Conservation (phyloP, 495 filamentous ascomycete genomes). For the Aspergillus indologenus region DNA sequence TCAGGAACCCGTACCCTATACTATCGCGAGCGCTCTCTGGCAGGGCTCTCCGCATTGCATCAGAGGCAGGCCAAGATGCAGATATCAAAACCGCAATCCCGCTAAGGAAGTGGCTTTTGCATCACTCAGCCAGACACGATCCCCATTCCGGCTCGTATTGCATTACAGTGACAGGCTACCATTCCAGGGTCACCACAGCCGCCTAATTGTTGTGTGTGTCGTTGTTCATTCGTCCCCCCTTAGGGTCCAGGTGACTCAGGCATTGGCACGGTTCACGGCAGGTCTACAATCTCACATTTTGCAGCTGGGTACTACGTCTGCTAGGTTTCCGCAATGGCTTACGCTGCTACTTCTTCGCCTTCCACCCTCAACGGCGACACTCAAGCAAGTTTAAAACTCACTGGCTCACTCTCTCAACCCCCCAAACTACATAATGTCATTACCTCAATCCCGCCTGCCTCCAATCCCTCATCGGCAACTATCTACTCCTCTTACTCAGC, state of each 20-base stretch:
- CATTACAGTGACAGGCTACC: constrained; percentile 29
- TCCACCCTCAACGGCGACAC: constrained; percentile 43
- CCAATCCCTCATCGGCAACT: constrained; percentile 27
- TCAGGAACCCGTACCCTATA: constrained; percentile 31
- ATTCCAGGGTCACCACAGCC: constrained; percentile 30
- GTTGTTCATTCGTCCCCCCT: constrained; percentile 38
- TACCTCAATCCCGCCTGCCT: constrained; percentile 30
- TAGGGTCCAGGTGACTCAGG: constrained; percentile 48
- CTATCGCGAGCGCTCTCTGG: constrained; percentile 42
- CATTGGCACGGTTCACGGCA: constrained; percentile 38
- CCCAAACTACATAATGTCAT: constrained; percentile 41
- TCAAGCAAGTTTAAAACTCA: constrained; percentile 41
- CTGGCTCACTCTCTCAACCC: constrained; percentile 35
- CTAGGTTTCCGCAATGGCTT: constrained; percentile 41
- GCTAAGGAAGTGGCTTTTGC: constrained; percentile 48
- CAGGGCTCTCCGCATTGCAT: constrained; percentile 48
- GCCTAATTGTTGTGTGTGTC: constrained; percentile 30
- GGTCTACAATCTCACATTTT: constrained; percentile 30
- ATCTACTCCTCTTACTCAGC: constrained; percentile 31
- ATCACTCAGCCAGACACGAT: constrained; percentile 38
- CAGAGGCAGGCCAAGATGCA: constrained; percentile 50
- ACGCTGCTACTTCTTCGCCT: constrained; percentile 39
- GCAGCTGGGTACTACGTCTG: constrained; percentile 36
- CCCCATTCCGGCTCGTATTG: constrained; percentile 37
- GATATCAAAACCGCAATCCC: constrained; percentile 46